A percentile compares a stretch with the other conserved stretches of the same genome.
Conservation (phyloP, 768 basidiomycete species). For the Serendipita indica region DNA sequence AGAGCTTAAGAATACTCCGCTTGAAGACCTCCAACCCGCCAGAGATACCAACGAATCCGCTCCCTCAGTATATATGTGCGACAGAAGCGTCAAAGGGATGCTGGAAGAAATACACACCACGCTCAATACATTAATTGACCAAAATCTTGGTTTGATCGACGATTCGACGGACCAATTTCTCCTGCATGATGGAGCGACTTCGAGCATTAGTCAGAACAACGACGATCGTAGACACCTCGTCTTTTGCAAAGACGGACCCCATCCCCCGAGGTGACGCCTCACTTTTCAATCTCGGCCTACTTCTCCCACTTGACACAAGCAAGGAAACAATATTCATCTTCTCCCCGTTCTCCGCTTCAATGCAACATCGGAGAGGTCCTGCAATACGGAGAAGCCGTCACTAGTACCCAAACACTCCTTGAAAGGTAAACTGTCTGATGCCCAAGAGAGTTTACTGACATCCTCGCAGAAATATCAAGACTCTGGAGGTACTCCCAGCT, state of each 20-base stretch:
- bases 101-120: slow-evolving; percentile 16
- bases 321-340: not conserved
- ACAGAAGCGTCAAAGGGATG: slow-evolving; percentile 28
- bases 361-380: slow-evolving; percentile 57
- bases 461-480: slow-evolving; percentile 51
- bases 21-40: slow-evolving; percentile 31
- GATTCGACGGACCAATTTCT: slow-evolving; percentile 61
- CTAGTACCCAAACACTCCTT: slow-evolving; percentile 88
- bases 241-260: slow-evolving; percentile 31
- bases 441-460: not conserved
- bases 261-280: slow-evolving; percentile 11
- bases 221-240: no score
- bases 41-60: slow-evolving; percentile 26
- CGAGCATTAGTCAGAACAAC: no score
- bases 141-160: slow-evolving; percentile 17
- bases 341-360: not conserved
- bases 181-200: slow-evolving; percentile 41
- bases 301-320: slow-evolving; percentile 6
- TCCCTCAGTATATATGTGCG: slow-evolving; percentile 46
- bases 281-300: slow-evolving; percentile 11
- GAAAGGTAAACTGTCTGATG: slow-evolving; percentile 52
- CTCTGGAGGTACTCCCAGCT: slow-evolving; percentile 53
- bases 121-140: slow-evolving; percentile 26
- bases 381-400: slow-evolving; percentile 77
- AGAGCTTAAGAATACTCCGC: slow-evolving; percentile 25